Evolutionary conservation across 768 basidiomycete species (phyloP), one percentile per base, ranked within the genome.

Genomic region (Fomitopsis serialis): DNA sequence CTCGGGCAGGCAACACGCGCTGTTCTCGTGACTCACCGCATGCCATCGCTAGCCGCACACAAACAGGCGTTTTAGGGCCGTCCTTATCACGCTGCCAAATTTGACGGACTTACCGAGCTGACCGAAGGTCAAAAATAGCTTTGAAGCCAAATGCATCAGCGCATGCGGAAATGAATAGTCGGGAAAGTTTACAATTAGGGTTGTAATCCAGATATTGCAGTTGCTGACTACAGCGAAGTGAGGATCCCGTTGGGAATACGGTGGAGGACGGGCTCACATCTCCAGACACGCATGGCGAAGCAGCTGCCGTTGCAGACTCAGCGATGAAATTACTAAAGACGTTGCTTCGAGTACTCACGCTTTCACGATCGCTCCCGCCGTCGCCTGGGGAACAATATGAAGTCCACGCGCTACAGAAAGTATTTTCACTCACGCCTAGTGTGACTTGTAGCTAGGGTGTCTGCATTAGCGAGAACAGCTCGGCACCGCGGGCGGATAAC

Each of bases 231-330:
- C 21, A 48, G 54, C 17, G 45, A 50, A 25, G 29, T 58, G 15
- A 57, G 29, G 42, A 47, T 42, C 27, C 25, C 13, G n/a, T 36
- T 21, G 23, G 21, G 24, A 29, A 37, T 3, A 9, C 5, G 40
- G 49, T 5, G 47, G 15, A 8, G n/a, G 62, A n/a, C 45, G 24
- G 69, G 58, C 49, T 13, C 67, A 83, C 82, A 85, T 65, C 81
- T 67, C 81, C 81, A 85, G 12, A 84, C 82, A 13, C 82, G 78
- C 66, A 83, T 69, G 1, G 79, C 72, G 54, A 82, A 85, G 46
- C 74, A 73, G 36, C 81, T 84, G 15, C 54, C 50, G 13, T 22
- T 17, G 35, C 15, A 23, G 6, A 23, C 15, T 50, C 6, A 54
- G 53, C 8, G 4, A 22, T 21, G 19, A 19, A 7, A 15, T 17